phyloP scores from a whole-genome alignment of 1,139 yeast genomes.

The Kazachstania sp. region DNA sequence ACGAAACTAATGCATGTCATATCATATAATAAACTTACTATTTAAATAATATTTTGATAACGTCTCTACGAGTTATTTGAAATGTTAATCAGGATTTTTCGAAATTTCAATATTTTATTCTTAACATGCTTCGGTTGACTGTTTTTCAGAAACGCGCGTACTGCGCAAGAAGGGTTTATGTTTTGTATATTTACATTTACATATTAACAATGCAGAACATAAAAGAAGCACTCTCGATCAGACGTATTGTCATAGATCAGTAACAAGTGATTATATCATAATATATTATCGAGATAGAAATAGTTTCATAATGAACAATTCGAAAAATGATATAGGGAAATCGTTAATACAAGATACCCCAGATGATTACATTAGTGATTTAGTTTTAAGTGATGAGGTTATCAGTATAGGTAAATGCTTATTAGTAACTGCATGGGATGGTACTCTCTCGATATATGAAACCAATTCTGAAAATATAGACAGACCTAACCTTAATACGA shows the following conservation, averaged over 20 bases:
- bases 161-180: too few species aligned
- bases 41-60: too few species aligned
- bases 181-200: too few species aligned
- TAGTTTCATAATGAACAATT: not conserved
- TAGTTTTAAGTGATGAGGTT: constrained; percentile 10
- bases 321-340: not conserved
- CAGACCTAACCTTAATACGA: not conserved
- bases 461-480: constrained; percentile 5
- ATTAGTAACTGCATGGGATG: constrained; percentile 28
- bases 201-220: too few species aligned
- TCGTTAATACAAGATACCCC: constrained; percentile 9
- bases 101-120: not conserved
- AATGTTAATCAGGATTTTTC: too few species aligned
- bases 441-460: constrained; percentile 18
- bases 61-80: too few species aligned
- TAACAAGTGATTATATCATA: not conserved
- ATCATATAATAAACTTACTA: not conserved
- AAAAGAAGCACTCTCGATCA: too few species aligned
- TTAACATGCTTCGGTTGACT: too few species aligned
- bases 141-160: too few species aligned
- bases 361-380: constrained; percentile 24
- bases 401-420: constrained; percentile 9
- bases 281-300: not conserved
- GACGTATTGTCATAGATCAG: too few species aligned
- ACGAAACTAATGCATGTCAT: too few species aligned